Base-by-base conservation (phyloP, 2,329 filamentous ascomycete genomes). In the Lecanoromycetidae sp. region DNA sequence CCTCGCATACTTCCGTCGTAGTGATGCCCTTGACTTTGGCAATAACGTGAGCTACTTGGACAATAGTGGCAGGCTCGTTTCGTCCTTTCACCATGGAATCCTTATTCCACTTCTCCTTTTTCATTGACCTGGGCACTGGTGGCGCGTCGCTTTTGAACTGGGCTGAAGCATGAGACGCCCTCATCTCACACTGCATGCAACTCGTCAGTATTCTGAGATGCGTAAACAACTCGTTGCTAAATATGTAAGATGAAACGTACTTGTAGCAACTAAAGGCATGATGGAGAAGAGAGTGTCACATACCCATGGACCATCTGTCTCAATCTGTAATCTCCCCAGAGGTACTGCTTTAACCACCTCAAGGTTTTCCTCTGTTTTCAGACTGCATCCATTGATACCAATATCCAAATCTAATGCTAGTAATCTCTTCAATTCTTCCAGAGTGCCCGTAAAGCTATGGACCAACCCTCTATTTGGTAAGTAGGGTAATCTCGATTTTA, bases 381-480 rank as follows among this genome's bases (percentile, higher is more conserved):
- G 77, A 58, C 85, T 93, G 65, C 91, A 98, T 4, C 91, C 91
- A 60, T 98, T 98, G 51, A 95, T 78, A n/a, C 91, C 90, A 51
- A 98, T 80, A 64, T 94, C 82, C 45, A 95, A 76, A 0, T 88
- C 90, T 37, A 93, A 63, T 2, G 78, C 79, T 57, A 93, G 79
- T 46, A 96, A 68, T 54, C 85, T 77, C 47, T 74, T 68, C 82
- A 94, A 90, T 66, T 94, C 91, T 46, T 83, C 84, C 12, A 79
- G 65, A 0, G 86, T 87, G 3, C 91, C 91, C 0, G 91, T 98
- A 59, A 98, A 98, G 60, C 83, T 90, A 66, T 98, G 91, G 45
- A 98, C 91, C 13, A 96, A 78, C 12, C 85, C 91, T 15, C 81
- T 77, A 57, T 76, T 82, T 19, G 82, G 79, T 12, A 95, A 68